Base-by-base conservation (phyloP, 768 basidiomycete genomes). In the Hemileccinum impolitum region DNA sequence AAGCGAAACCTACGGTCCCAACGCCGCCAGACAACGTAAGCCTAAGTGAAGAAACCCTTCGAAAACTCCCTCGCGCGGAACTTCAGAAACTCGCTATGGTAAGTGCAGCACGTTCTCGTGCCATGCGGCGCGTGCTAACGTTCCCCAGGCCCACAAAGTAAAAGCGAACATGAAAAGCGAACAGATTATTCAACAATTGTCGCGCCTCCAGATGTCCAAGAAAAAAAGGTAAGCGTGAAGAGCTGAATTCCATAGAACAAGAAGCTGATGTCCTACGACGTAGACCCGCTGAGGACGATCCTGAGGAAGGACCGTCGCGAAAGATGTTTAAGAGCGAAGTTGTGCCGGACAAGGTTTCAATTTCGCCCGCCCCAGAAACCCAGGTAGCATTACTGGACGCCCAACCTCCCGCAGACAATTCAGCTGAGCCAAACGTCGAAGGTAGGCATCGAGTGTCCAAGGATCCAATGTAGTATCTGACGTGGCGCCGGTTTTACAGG, bases 71-170 rank as follows among this genome's bases (percentile, higher is more conserved):
- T 43, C 62, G 67, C 6, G 46, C 48, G 1, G 37, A 54, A 28
- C 56, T 66, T 19, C 64, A 66, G 47, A 64, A 66, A 31, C 38
- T 64, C 1, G 59, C 64, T 3, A 61, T 43, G 61, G 66, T 61
- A 47, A 10, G 49, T 15, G 19, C 36, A 21, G 35, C 11, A 14
- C 10, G 10, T 17, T 39, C 14, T 41, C 7, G 39, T 21, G 10
- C 3, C 23, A 17, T 9, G 35, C 11, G 6, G 2, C 3, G 14
- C 9, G 14, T 19, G 31, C 32, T 51, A 19, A 62, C n/a, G 30
- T 31, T 17, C 12, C 13, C n/a, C 42, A 66, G 65, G 53, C 44
- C 15, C 39, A 38, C 10, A 51, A 47, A 25, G 52, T 64, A 4
- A 62, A 53, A 31, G 60, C 58, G 6, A 67, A 68, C 30, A 38